Evolutionary conservation across 495 filamentous ascomycete species (phyloP).

Genomic region (Aspergillus avenaceus): DNA sequence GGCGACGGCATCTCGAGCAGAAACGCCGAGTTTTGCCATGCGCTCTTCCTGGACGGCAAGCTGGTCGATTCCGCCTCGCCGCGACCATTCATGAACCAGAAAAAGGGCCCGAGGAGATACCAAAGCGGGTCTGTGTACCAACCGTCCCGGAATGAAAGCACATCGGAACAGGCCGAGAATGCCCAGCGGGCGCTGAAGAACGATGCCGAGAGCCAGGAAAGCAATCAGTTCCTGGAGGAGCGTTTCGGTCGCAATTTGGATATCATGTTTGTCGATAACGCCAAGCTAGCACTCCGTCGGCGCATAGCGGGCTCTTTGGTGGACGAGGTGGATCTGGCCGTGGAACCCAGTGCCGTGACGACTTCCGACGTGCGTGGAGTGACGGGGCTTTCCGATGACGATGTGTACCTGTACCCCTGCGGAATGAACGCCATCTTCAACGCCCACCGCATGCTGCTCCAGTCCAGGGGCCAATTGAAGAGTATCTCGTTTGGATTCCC

Average conservation of each 20-base stretch:
- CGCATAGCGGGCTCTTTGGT: conserved; percentile 86
- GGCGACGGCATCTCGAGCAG: conserved; percentile 94
- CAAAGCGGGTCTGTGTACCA: conserved; percentile 51
- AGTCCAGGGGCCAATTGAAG: conserved; percentile 37
- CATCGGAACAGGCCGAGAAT: conserved; percentile 1
- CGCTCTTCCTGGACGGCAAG: conserved; percentile 64
- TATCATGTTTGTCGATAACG: conserved; percentile 67
- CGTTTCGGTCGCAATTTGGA: conserved; percentile 91
- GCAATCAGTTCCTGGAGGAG: conserved; percentile 83
- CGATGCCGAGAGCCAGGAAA: conserved; percentile 56
- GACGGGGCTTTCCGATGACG: conserved; percentile 73
- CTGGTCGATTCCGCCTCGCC: conserved; percentile 47
- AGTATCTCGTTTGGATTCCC: conserved; percentile 65
- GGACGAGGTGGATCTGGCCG: conserved; percentile 65
- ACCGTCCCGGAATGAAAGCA: conserved; percentile 13
- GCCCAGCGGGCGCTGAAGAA: conserved; percentile 11
- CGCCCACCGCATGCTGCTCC: conserved; percentile 68
- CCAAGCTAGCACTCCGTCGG: conserved; percentile 78
- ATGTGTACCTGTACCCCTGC: conserved; percentile 81
- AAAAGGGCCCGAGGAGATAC: conserved; percentile 69
- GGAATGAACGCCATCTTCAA: conserved; percentile 97
- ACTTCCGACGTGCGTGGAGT: conserved; percentile 47
- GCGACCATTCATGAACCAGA: conserved; percentile 59
- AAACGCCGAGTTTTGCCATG: conserved; percentile 81
- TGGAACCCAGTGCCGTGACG: too few species aligned